Evolutionary conservation across 2,329 filamentous ascomycete genomes (phyloP), one percentile per base, ranked within the genome.

Genomic region (Sclerotinia glacialis): DNA sequence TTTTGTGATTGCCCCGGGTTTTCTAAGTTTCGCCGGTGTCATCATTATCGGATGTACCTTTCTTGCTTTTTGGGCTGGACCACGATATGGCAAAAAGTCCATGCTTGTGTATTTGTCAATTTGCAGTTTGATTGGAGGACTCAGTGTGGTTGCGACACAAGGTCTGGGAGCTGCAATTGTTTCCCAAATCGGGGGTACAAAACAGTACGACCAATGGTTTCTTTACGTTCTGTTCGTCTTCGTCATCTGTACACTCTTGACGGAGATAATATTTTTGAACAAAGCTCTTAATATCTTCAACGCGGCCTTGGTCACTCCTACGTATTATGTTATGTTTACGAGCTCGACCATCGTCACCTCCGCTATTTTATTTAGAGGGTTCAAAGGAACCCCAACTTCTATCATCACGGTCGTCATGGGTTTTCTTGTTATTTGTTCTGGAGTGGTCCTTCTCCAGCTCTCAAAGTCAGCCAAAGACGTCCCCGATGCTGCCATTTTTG

Each of bases 281-380:
- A 99, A 99, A 97, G 95, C 95, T 7, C 84, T 98, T 66, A 98
- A 99, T 76, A 79, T 99, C 60, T 98, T 94, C 83, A 98, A 99
- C 75, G 95, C 95, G 47, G 94, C 95, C 9, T 85, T 99, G 71
- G 95, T 99, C 68, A 99, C 95, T 0, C 95, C 95, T 0, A 99
- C 95, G 2, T 99, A 99, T 80, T 99, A 99, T 78, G 95, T 99
- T 71, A 94, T 96, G 81, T 99, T 99, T 77, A 99, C 95, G 49
- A 96, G 89, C 72, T 90, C 93, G 6, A 98, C 95, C 26, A 97
- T 99, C 71, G 86, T 98, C 72, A 96, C 93, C 7, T 97, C 94
- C 0, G 91, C 93, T 4, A 88, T 99, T 56, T 82, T 99, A 3
- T 98, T 98, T 79, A 89, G 88, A 70, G 95, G 95, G 9, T 97